A percentile compares a stretch with the other conserved stretches of the same genome.
Evolutionary conservation across 2,329 filamentous ascomycete genomes (phyloP).

Genomic region (Fusarium sp.): DNA sequence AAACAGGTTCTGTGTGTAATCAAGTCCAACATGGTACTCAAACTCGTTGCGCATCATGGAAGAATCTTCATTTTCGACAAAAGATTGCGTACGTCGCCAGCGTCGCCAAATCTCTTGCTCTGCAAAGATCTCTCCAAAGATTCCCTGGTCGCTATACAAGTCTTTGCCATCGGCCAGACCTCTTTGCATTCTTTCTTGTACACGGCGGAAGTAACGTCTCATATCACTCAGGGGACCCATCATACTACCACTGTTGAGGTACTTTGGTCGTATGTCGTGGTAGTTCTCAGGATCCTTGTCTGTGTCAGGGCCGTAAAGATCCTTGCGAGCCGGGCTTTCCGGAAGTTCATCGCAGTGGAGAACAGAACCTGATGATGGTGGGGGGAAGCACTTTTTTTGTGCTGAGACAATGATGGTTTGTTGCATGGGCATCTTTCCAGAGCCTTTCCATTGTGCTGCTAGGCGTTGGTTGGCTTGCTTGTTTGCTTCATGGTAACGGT

Average conservation of each 20-base stretch:
- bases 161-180: not conserved
- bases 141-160: slow-evolving; percentile 49
- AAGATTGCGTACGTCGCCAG: not conserved
- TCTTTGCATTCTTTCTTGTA: slow-evolving; percentile 40
- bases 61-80: not conserved
- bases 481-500: slow-evolving; percentile 46
- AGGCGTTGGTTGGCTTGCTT: slow-evolving; percentile 32
- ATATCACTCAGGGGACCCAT: slow-evolving; percentile 48
- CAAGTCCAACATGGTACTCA: slow-evolving; percentile 42
- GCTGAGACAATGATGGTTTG: slow-evolving; percentile 43
- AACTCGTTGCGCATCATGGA: slow-evolving; percentile 24
- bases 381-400: slow-evolving; percentile 45
- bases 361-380: slow-evolving; percentile 1
- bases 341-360: slow-evolving; percentile 43
- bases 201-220: slow-evolving; percentile 41
- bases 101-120: slow-evolving; percentile 47
- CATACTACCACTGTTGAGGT: slow-evolving; percentile 49
- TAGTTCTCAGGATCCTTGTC: slow-evolving; percentile 8
- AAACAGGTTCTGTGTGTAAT: slow-evolving; percentile 39
- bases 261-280: slow-evolving; percentile 43
- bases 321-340: slow-evolving; percentile 27
- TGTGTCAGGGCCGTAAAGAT: slow-evolving; percentile 40
- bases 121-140: slow-evolving; percentile 49
- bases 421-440: slow-evolving; percentile 13
- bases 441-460: slow-evolving; percentile 4